Evolutionary conservation across 192 early-diverging fungal genomes (phyloP).

Genomic region (Backusella macrospora): DNA sequence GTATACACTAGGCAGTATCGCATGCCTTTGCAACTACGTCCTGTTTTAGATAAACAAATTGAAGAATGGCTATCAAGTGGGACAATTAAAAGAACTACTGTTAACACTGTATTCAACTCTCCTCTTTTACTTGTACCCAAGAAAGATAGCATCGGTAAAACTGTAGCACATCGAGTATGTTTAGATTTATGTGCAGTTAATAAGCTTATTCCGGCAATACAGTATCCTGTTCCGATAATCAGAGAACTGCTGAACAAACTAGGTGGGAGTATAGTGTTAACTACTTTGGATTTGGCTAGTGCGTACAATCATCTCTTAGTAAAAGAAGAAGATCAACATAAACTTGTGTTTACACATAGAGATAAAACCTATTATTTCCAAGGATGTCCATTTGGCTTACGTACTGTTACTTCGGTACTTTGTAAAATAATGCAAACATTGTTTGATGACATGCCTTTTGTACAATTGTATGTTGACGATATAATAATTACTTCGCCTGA

Average conservation of each 20-base stretch:
- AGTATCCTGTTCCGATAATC: slow-evolving; percentile 23
- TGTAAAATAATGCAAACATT: too few species aligned
- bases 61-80: slow-evolving; percentile 20
- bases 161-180: slow-evolving; percentile 21
- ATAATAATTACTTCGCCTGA: slow-evolving; percentile 21
- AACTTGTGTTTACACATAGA: slow-evolving; percentile 24
- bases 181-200: slow-evolving; percentile 23
- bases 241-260: slow-evolving; percentile 18
- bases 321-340: slow-evolving; percentile 16
- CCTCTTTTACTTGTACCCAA: slow-evolving; percentile 23
- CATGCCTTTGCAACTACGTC: not conserved
- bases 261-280: not conserved
- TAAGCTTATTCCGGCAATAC: not conserved
- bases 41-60: not conserved
- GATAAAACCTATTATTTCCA: slow-evolving; percentile 31
- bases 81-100: slow-evolving; percentile 6
- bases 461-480: too few species aligned
- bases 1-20: slow-evolving; percentile 16
- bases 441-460: too few species aligned
- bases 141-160: slow-evolving; percentile 22
- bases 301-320: slow-evolving; percentile 15
- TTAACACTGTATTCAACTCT: not conserved
- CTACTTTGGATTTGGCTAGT: slow-evolving; percentile 21
- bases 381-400: slow-evolving; percentile 35
- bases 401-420: slow-evolving; percentile 9